Base-by-base conservation (phyloP, 2,329 filamentous ascomycete species). In the Aspergillus sp. region DNA sequence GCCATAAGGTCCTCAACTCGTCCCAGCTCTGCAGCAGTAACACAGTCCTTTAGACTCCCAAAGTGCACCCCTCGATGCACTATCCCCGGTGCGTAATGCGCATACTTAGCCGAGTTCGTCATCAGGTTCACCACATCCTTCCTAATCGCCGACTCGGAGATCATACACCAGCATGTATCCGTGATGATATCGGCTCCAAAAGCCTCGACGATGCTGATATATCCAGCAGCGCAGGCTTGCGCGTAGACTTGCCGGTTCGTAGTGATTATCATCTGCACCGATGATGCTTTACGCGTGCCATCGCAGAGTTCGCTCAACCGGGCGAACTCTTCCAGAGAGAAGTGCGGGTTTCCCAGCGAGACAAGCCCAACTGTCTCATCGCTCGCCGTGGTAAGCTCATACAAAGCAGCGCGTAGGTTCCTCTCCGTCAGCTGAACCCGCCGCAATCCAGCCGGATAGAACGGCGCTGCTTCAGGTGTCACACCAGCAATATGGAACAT, bases 111-210 rank as follows among this genome's bases (percentile, higher is more conserved):
- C 1, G 78, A 81, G 51, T 80, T 80, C 0, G 73, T 80, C 77
- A 77, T 73, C 55, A 81, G 73, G 1, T 63, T 69, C 3, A 64
- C 62, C 0, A 65, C 59, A 2, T 50, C 9, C 0, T 6, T 37
- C 3, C 68, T 69, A 8, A 80, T 74, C 0, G 76, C 63, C 0
- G 78, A 76, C 45, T 79, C 75, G 1, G 57, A 55, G 15, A 80
- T 72, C 75, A 81, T 78, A 59, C 78, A 81, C 78, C 78, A 81
- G 53, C 78, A 81, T 0, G 77, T 80, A 58, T 81, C 78, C 0
- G 74, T 80, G 12, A 80, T 65, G 4, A 79, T 52, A 21, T 68
- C 64, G 1, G 66, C 75, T 0, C 79, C 78, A 51, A 79, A 79
- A 0, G 14, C 35, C 14, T 75, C 64, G 2, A 81, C 40, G 6